Base-by-base conservation (phyloP, 2,329 filamentous ascomycete species). In the Nothopassalora personata region DNA sequence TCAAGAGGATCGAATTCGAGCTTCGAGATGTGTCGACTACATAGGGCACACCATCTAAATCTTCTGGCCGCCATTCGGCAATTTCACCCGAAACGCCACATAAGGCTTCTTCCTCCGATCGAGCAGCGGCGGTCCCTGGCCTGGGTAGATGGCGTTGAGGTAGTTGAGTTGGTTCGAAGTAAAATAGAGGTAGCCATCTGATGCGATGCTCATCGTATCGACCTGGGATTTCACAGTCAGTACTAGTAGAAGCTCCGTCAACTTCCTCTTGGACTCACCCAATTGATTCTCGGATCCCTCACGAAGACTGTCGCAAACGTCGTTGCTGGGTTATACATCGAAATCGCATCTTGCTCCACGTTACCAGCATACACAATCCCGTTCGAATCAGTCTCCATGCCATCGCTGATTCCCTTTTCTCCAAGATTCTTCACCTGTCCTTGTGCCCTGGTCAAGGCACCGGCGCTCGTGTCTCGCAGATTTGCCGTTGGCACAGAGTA, bases 101-200 rank as follows among this genome's bases (percentile, higher is more conserved):
- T 54, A 64, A 4, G 62, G 62, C 60, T 49, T 62, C 56, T 64
- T 55, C 53, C 62, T 51, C 49, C 62, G 50, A 51, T 64, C 62
- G 7, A 53, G 7, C 57, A 64, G 49, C n/a, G 62, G 62, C 30
- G 57, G 31, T 1, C 62, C 62, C 36, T 60, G 57, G 1, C 63
- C 60, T 7, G 60, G 58, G 54, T 64, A 63, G 18, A 63, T 63
- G n/a, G 58, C 63, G 11, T 61, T 61, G 34, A 63, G 33, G 34
- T 63, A 63, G 31, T 63, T 63, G 33, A 64, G 39, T 53, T 64
- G 63, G 48, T 64, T 64, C 5, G 59, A 58, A 7, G 60, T 81
- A 59, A 80, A 81, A 64, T 81, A 81, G 1, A 81, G 64, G 61
- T 80, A 79, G 0, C 78, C 78, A 61, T 80, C 76, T 1, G 56